Percentiles rank a stretch among this genome's conserved stretches.
phyloP scores from a whole-genome alignment of 176 grass and related monocot genomes.

The Aegilops sharonensis region DNA sequence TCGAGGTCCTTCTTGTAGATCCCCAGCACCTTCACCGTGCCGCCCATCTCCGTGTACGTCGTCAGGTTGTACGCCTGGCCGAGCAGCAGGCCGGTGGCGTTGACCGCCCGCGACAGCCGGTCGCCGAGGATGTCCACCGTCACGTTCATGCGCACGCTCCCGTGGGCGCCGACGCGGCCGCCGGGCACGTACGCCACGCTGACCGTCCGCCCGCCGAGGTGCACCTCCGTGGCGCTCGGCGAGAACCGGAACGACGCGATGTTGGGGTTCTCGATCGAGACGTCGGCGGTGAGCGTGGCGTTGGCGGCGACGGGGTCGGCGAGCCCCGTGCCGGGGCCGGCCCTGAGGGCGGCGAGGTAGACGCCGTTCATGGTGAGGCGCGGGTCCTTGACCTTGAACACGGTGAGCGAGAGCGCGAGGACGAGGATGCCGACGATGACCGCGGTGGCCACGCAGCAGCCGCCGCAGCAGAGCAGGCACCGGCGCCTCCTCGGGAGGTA shows the following conservation, averaged over 20 bases:
- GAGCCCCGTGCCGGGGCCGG: background rate
- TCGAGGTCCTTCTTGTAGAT: slow-evolving; percentile 63
- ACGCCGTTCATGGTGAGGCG: slow-evolving; percentile 56
- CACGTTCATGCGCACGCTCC: slow-evolving; percentile 49
- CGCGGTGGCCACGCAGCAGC: slow-evolving; percentile 44
- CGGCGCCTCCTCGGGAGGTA: slow-evolving; percentile 47
- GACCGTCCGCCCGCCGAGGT: slow-evolving; percentile 36
- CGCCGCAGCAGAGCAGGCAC: slow-evolving; percentile 52
- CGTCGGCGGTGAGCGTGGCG: slow-evolving; percentile 58
- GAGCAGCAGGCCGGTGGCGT: slow-evolving; percentile 36
- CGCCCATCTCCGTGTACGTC: slow-evolving; percentile 59
- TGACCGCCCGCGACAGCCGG: slow-evolving; percentile 29
- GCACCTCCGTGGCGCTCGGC: slow-evolving; percentile 45
- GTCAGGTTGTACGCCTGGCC: slow-evolving; percentile 44
- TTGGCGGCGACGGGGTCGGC: slow-evolving; percentile 39
- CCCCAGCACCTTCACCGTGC: slow-evolving; percentile 50
- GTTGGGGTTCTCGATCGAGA: slow-evolving; percentile 85
- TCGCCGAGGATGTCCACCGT: slow-evolving; percentile 62
- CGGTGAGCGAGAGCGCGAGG: slow-evolving; percentile 61
- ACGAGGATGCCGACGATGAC: slow-evolving; percentile 50
- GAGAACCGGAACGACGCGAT: slow-evolving; percentile 60
- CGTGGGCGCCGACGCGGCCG: slow-evolving; percentile 39
- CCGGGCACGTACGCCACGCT: slow-evolving; percentile 58
- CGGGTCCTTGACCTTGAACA: slow-evolving; percentile 78
- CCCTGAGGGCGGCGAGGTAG: slow-evolving; percentile 34